Conservation (phyloP, 2,329 filamentous ascomycete species). For the Verticillium klebahnii region DNA sequence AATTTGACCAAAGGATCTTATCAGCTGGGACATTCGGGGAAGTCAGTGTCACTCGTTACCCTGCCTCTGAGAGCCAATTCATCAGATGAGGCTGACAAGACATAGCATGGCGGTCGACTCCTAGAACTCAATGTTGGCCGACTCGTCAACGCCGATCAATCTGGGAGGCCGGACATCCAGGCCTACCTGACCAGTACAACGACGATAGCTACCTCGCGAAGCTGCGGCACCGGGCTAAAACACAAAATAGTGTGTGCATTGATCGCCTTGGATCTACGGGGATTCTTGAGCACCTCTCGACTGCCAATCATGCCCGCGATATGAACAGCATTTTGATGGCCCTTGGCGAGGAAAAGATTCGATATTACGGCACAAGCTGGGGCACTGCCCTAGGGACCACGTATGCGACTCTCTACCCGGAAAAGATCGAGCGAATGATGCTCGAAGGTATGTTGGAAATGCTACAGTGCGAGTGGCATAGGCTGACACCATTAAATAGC, state of each 20-base stretch:
- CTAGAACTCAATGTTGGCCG: slow-evolving; percentile 45
- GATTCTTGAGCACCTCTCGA: slow-evolving; percentile 35
- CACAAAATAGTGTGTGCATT: slow-evolving; percentile 37
- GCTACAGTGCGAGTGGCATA: background rate
- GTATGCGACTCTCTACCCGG: slow-evolving; percentile 16
- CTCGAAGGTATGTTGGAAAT: slow-evolving; percentile 8
- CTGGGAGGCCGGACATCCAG: slow-evolving; percentile 37
- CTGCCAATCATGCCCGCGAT: slow-evolving; percentile 38
- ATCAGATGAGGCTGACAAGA: background rate
- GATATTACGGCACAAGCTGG: slow-evolving; percentile 50
- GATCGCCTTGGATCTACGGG: slow-evolving; percentile 24
- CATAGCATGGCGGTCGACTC: slow-evolving; percentile 39
- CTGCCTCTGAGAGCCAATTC: background rate
- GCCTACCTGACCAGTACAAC: slow-evolving; percentile 35
- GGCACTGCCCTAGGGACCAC: slow-evolving; percentile 15
- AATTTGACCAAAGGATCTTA: slow-evolving; percentile 29
- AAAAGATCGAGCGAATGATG: slow-evolving; percentile 13
- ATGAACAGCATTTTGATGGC: slow-evolving; percentile 39
- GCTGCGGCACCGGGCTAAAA: slow-evolving; percentile 33
- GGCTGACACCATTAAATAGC: slow-evolving; percentile 10
- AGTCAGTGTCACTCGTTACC: slow-evolving; percentile 14
- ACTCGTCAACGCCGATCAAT: slow-evolving; percentile 32
- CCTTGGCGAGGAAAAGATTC: slow-evolving; percentile 34
- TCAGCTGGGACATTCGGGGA: slow-evolving; percentile 46
- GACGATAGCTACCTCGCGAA: slow-evolving; percentile 38